Percentiles rank a stretch among this genome's conserved stretches.
phyloP scores from a whole-genome alignment of 208 protist species.

The Acanthamoeba rhysodes region DNA sequence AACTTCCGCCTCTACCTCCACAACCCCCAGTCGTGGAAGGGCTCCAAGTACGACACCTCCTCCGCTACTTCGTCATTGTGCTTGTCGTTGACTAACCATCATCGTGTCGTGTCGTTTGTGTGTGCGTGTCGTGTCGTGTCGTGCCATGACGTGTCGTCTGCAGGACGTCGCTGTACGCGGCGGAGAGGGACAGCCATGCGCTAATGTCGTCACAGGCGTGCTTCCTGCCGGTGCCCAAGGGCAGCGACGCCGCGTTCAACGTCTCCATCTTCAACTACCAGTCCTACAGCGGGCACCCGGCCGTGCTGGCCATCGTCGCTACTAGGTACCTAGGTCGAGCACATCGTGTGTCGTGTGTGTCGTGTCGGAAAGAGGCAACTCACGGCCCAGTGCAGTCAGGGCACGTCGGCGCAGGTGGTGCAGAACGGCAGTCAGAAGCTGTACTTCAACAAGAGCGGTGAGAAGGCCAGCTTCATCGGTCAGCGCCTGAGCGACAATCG shows the following conservation, averaged over 20 bases:
- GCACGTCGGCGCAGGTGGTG: slow-evolving; percentile 76
- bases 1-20: slow-evolving; percentile 73
- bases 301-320: slow-evolving; percentile 72
- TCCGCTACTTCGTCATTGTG: too few species aligned
- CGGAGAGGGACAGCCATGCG: slow-evolving; percentile 47
- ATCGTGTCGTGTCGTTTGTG: too few species aligned
- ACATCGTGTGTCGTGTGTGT: too few species aligned
- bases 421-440: slow-evolving; percentile 54
- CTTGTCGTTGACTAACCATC: too few species aligned
- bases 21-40: slow-evolving; percentile 51
- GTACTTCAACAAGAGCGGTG: slow-evolving; percentile 77
- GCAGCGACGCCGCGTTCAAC: slow-evolving; percentile 70
- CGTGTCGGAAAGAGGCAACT: not conserved
- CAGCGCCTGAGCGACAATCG: slow-evolving; percentile 71
- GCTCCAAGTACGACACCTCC: slow-evolving; percentile 13
- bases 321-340: not conserved
- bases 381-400: not conserved
- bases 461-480: slow-evolving; percentile 72
- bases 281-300: slow-evolving; percentile 16
- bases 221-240: slow-evolving; percentile 69
- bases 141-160: not conserved
- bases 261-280: slow-evolving; percentile 77
- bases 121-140: too few species aligned
- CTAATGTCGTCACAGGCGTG: slow-evolving; percentile 75
- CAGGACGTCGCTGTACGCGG: slow-evolving; percentile 64